Conservation (phyloP, 2,329 filamentous ascomycete species). For the Colletotrichum liaoningense region DNA sequence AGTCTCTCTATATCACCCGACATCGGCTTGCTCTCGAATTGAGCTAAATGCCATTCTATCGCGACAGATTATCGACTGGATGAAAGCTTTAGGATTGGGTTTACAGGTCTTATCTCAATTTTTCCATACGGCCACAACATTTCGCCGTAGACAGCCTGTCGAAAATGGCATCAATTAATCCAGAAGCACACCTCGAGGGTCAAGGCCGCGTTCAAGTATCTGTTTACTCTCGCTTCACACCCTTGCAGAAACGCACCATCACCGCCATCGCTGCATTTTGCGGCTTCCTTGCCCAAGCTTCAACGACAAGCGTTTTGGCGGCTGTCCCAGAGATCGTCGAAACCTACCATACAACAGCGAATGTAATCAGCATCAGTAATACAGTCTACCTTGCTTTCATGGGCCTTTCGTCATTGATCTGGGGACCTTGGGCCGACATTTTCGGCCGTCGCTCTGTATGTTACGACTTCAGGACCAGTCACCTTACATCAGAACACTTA, state of each 20-base stretch:
- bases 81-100: too few species aligned
- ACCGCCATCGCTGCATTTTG: conserved; percentile 38
- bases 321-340: conserved; percentile 79
- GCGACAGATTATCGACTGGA: too few species aligned
- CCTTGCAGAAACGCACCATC: conserved; percentile 14
- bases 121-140: too few species aligned
- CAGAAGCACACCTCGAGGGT: not conserved
- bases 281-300: conserved; percentile 80
- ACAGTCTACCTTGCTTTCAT: conserved; percentile 80
- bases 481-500: not conserved
- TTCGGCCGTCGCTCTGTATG: conserved; percentile 69
- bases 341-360: conserved; percentile 73
- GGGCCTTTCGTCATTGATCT: conserved; percentile 77
- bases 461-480: conserved; percentile 7
- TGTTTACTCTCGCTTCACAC: conserved; percentile 11
- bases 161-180: not conserved
- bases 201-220: conserved; percentile 4
- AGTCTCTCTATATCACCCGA: not conserved
- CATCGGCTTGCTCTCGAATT: not conserved
- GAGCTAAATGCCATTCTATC: not conserved
- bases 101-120: too few species aligned
- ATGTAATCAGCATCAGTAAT: conserved; percentile 79
- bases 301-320: conserved; percentile 77
- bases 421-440: conserved; percentile 77
- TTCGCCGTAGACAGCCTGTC: too few species aligned